Conservation (phyloP, 257 asterid species). For the Hygrophila difformis region DNA sequence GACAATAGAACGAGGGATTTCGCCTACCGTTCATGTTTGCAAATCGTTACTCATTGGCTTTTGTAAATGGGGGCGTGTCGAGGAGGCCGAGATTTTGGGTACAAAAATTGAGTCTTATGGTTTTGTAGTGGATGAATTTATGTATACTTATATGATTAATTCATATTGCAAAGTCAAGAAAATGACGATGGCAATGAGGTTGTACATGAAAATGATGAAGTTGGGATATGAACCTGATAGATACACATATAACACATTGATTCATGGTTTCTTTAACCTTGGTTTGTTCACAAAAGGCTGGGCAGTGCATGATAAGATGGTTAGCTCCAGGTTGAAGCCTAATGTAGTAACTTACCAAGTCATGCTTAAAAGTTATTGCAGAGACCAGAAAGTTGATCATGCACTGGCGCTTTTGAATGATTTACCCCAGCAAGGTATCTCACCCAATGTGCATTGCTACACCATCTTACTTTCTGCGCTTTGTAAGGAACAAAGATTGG, state of each 20-base stretch:
- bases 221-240: slow-evolving; percentile 42
- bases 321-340: slow-evolving; percentile 36
- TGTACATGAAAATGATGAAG: slow-evolving; percentile 48
- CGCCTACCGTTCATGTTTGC: slow-evolving; percentile 38
- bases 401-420: slow-evolving; percentile 32
- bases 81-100: slow-evolving; percentile 46
- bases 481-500: slow-evolving; percentile 31
- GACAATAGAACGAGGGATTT: slow-evolving; percentile 31
- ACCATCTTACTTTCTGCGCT: slow-evolving; percentile 44
- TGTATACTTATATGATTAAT: slow-evolving; percentile 42
- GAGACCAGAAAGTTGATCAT: slow-evolving; percentile 30
- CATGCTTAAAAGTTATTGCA: slow-evolving; percentile 46
- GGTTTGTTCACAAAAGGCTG: slow-evolving; percentile 36
- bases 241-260: slow-evolving; percentile 40
- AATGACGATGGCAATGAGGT: slow-evolving; percentile 55
- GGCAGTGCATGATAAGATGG: slow-evolving; percentile 35
- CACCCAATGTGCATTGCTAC: slow-evolving; percentile 49
- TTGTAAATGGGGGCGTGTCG: slow-evolving; percentile 40
- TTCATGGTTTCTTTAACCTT: slow-evolving; percentile 42
- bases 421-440: slow-evolving; percentile 25
- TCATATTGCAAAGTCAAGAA: slow-evolving; percentile 42
- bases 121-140: slow-evolving; percentile 35
- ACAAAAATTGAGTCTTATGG: slow-evolving; percentile 38
- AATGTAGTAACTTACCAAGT: slow-evolving; percentile 40
- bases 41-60: slow-evolving; percentile 35